phyloP scores from a whole-genome alignment of 495 filamentous ascomycete genomes.

The Tuber brumale region DNA sequence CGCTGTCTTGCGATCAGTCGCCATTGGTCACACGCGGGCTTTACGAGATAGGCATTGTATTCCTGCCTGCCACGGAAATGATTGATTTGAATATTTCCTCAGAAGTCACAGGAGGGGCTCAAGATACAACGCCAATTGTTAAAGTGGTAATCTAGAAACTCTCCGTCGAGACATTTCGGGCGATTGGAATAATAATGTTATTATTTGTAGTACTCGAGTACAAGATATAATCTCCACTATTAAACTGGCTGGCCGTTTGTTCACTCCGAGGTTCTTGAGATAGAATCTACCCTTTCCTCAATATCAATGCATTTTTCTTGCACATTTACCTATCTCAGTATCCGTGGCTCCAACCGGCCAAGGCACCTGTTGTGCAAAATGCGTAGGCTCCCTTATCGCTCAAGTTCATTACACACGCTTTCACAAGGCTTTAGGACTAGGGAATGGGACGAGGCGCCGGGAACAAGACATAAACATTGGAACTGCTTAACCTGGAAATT shows the following conservation, averaged over 20 bases:
- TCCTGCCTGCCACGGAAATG: slow-evolving; percentile 76
- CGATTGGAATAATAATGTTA: neutral
- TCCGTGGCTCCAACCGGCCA: neutral
- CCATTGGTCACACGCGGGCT: slow-evolving; percentile 13
- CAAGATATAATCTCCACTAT: neutral
- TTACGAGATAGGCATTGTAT: slow-evolving; percentile 44
- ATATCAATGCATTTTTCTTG: neutral
- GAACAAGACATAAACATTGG: neutral
- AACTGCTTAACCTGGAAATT: neutral
- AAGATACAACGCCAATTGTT: neutral
- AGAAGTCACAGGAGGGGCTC: neutral
- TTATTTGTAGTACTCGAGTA: neutral
- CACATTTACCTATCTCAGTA: neutral
- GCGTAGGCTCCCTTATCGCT: neutral
- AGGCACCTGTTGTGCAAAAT: neutral
- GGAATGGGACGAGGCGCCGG: neutral
- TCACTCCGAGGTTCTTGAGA: neutral
- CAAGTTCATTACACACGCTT: neutral
- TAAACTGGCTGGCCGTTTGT: neutral
- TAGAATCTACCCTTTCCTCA: neutral
- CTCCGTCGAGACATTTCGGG: neutral
- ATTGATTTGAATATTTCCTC: slow-evolving; percentile 62
- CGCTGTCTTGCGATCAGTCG: slow-evolving; percentile 10
- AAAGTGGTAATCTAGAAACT: neutral
- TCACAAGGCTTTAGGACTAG: neutral